phyloP scores from a whole-genome alignment of 306 rosid species.

The Pterocarpus macrocarpus region DNA sequence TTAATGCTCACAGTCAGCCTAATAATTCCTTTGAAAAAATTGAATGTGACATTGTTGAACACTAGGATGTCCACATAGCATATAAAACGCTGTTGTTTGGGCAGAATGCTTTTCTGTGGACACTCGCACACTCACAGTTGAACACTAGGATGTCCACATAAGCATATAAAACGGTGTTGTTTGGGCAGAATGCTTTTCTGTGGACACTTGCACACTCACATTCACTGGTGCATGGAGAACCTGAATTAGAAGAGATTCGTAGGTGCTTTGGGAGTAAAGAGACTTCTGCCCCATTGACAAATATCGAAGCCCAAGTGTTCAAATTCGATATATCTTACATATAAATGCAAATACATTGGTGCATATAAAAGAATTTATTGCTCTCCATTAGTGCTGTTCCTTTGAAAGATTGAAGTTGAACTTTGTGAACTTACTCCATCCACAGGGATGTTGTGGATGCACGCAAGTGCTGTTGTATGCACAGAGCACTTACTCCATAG shows the following conservation, averaged over 20 bases:
- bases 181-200: too few species aligned
- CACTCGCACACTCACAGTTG: neutral
- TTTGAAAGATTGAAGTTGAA: slow-evolving; percentile 23
- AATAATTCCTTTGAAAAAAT: neutral
- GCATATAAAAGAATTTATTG: neutral
- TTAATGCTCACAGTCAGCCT: neutral
- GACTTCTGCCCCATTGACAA: neutral
- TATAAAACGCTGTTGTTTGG: slow-evolving; percentile 27
- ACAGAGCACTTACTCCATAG: neutral
- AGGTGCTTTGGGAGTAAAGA: neutral
- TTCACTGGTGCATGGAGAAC: neutral
- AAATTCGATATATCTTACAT: neutral
- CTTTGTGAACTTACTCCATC: neutral
- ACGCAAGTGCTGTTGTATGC: neutral
- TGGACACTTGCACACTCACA: neutral
- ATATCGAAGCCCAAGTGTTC: neutral
- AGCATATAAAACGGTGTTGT: too few species aligned
- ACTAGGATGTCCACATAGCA: neutral
- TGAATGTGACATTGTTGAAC: slow-evolving; percentile 11
- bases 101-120: slow-evolving; percentile 22
- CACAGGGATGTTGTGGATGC: slow-evolving; percentile 1
- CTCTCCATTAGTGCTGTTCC: neutral
- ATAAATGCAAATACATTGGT: neutral
- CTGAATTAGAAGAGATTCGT: neutral
- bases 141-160: too few species aligned